These are phyloP conservation scores for Quercus phellos DNA, from an alignment of 331 rosid genomes.

Conservation along the genomic window DNA sequence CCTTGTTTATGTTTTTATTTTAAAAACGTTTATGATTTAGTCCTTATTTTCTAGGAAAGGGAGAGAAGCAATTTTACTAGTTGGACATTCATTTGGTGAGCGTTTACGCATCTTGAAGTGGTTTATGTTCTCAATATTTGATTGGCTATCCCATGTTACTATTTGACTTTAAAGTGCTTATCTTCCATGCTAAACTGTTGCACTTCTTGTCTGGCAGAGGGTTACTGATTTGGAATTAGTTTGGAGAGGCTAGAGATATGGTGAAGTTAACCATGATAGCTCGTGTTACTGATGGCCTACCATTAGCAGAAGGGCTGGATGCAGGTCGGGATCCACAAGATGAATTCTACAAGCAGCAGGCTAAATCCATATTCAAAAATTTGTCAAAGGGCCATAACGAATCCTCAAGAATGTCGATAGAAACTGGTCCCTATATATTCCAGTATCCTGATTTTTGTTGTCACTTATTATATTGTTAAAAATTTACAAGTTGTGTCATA, in stretches of 20 bases:
- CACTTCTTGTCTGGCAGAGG: not conserved
- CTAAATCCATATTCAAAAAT: constrained; percentile 83
- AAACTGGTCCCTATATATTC: constrained; percentile 82
- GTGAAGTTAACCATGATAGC: constrained; percentile 97
- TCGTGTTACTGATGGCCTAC: constrained; percentile 95
- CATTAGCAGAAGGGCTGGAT: constrained; percentile 89
- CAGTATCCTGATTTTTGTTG: constrained; percentile 66
- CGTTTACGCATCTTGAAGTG: not conserved
- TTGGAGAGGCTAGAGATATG: constrained; percentile 37
- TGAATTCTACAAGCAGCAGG: constrained; percentile 91
- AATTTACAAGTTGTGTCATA: too few relatives aligned
- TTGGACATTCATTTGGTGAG: not conserved
- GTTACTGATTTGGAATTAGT: not conserved
- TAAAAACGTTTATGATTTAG: too few relatives aligned
- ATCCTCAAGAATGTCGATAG: constrained; percentile 93
- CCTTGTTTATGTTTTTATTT: too few relatives aligned
- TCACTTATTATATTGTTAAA: not conserved
- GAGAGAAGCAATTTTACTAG: not conserved
- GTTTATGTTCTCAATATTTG: not conserved
- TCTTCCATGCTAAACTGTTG: not conserved
- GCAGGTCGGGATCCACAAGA: constrained; percentile 80
- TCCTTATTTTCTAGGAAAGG: not conserved
- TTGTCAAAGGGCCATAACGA: constrained; percentile 85
- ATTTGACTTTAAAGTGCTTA: not conserved
- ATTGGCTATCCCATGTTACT: not conserved